These are phyloP conservation scores for Mycena crocata DNA, from an alignment of 768 basidiomycete genomes.

Conservation along the genomic window DNA sequence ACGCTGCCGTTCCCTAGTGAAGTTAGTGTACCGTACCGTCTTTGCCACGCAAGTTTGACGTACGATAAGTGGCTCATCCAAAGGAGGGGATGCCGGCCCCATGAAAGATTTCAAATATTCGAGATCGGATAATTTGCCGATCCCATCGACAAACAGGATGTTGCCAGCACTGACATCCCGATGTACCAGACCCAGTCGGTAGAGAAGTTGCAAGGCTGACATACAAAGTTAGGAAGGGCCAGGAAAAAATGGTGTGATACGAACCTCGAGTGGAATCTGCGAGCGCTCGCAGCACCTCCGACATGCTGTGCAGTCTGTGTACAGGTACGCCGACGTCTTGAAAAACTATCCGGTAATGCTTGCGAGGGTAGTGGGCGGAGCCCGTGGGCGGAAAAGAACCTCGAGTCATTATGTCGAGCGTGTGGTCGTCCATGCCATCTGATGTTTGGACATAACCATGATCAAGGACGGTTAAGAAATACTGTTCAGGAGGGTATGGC, in stretches of 20 bases:
- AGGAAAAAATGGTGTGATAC: background rate
- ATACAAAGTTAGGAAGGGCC: background rate
- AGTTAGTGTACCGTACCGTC: background rate
- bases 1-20: background rate
- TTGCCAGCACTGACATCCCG: constrained; percentile 6
- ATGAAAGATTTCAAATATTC: background rate
- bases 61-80: background rate
- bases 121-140: background rate
- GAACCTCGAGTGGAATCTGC: constrained; percentile 13
- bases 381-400: background rate
- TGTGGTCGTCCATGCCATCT: constrained; percentile 4
- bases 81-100: background rate
- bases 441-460: constrained; percentile 1
- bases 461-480: constrained; percentile 2
- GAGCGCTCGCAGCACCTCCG: background rate
- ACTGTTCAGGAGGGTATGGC: background rate
- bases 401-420: background rate
- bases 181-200: constrained; percentile 3
- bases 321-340: constrained; percentile 2
- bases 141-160: constrained; percentile 6
- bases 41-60: background rate
- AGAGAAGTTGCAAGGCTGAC: background rate
- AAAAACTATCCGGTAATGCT: constrained; percentile 16
- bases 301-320: background rate
- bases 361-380: background rate